Base-by-base conservation (phyloP, 2,329 filamentous ascomycete species). In the Lachnellula cervina region DNA sequence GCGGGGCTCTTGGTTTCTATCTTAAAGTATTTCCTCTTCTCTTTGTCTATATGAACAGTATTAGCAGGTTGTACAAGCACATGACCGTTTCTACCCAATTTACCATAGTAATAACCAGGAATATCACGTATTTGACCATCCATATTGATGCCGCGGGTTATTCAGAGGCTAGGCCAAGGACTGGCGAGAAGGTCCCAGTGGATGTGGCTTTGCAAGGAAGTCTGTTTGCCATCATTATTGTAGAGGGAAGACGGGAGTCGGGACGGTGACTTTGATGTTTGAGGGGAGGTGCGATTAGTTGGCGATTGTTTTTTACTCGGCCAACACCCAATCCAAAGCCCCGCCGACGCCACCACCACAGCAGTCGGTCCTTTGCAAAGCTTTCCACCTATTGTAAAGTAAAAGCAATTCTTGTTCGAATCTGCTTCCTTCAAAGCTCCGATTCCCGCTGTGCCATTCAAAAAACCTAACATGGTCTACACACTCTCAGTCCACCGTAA, bases 1-100 rank as follows among this genome's bases (percentile, higher is more conserved):
- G 72, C 60, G 0, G 82, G 77, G 58, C 77, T 72, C 52, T 72
- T 74, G 23, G 72, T 64, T 66, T 87, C 81, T 49, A 89, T 80
- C 63, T 82, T 85, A 70, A 88, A 89, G 65, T 88, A 89, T 60
- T 82, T 86, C 38, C 78, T 78, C 68, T 82, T 87, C 44, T 77
- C 76, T 14, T 70, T 51, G 58, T 84, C 82, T 83, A 52, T 7
- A 35, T 38, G 13, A n/a, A n/a, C 19, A 37, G 59, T 28, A 61
- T 52, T 8, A 50, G 38, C 19, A 3, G 19, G 14, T 32, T 17
- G 4, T 40, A 48, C 14, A 28, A 16, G n/a, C 28, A 19, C 21
- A 34, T 21, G 14, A 42, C 28, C 9, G 9, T 8, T 11, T 23
- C 21, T 17, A 35, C n/a, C 34, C 23, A 14, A 43, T 47, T 43